A percentile compares a stretch with the other conserved stretches of the same genome.
phyloP scores from a whole-genome alignment of 805 yeast genomes.

The Clavispora fructus region DNA sequence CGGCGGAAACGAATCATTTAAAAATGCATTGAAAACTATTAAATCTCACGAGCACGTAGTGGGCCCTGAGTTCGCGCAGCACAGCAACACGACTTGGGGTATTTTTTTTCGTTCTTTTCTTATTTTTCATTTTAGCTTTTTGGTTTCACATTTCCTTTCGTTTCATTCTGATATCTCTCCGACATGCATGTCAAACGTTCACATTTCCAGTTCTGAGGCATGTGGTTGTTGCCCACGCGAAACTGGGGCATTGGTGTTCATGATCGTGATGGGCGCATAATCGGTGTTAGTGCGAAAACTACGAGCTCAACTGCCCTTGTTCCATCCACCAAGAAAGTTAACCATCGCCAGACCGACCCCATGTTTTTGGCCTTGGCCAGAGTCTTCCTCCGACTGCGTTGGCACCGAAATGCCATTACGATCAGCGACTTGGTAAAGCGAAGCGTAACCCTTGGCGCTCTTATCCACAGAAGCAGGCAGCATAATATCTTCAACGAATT shows the following conservation, averaged over 20 bases:
- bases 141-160: background rate
- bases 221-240: background rate
- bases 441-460: conserved; percentile 25
- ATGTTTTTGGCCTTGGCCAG: conserved; percentile 11
- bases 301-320: conserved; percentile 5
- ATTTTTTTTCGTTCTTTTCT: background rate
- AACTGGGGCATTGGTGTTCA: background rate
- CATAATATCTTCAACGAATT: conserved; percentile 16
- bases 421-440: conserved; percentile 50
- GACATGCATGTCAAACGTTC: background rate
- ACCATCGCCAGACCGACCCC: conserved; percentile 32
- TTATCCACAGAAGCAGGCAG: conserved; percentile 2
- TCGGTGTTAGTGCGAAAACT: background rate
- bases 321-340: conserved; percentile 17
- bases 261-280: too few relatives aligned
- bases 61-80: background rate
- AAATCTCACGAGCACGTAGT: background rate
- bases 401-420: conserved; percentile 28
- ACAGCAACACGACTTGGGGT: background rate
- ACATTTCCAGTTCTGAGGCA: background rate
- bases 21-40: background rate
- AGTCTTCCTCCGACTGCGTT: conserved; percentile 22
- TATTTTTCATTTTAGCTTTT: background rate
- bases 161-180: background rate
- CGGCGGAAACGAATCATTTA: background rate